Evolutionary conservation across 805 yeast species (phyloP).

Genomic region (Ogataea zsoltii): DNA sequence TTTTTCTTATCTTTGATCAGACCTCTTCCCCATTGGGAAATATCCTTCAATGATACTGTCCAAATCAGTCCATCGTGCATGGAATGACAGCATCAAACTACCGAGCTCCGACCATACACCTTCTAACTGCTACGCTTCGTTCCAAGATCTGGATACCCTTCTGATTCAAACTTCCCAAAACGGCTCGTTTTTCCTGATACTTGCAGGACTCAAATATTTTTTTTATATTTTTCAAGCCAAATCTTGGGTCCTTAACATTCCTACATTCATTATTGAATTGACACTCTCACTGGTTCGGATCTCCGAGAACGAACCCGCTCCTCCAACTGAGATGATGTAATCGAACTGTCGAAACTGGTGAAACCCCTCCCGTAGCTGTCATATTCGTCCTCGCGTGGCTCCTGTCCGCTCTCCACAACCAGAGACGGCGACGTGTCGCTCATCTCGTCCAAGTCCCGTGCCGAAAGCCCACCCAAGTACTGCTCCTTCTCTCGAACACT

Average conservation of each 20-base stretch:
- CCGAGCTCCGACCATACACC: no score
- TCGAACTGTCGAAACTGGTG: slow-evolving; percentile 2
- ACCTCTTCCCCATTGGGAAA: no score
- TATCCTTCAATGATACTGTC: no score
- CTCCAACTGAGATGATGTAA: slow-evolving; percentile 3
- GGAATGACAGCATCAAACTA: no score
- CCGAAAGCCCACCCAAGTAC: not conserved
- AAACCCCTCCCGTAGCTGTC: not conserved
- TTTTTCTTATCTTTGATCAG: no score
- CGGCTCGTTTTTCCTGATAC: no score
- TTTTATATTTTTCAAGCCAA: no score
- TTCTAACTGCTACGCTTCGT: no score
- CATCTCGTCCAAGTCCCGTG: not conserved
- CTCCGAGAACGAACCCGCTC: slow-evolving; percentile 1
- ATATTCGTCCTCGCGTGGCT: not conserved
- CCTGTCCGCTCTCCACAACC: slow-evolving; percentile 3
- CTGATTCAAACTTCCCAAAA: no score
- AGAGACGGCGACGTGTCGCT: slow-evolving; percentile 4
- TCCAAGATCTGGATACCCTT: no score
- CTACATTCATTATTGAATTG: not conserved
- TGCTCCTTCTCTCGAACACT: not conserved
- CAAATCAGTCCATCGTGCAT: no score
- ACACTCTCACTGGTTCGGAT: not conserved
- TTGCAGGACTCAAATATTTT: no score
- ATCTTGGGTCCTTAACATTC: not conserved